A percentile compares a stretch with the other conserved stretches of the same genome.
Evolutionary conservation across 2,329 filamentous ascomycete species (phyloP).

Genomic region (Alternaria panax): DNA sequence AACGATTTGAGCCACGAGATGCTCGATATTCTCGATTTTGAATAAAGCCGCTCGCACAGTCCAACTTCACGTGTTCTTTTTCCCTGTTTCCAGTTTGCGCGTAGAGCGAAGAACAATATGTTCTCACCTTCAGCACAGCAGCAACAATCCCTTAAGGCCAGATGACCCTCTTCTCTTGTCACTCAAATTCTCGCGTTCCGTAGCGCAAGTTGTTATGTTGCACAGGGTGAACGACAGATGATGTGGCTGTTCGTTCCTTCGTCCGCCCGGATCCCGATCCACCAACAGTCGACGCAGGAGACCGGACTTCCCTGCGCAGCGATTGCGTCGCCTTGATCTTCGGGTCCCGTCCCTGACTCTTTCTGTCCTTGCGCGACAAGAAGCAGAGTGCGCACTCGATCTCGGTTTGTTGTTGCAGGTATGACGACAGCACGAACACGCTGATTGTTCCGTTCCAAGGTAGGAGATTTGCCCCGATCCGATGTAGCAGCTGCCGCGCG

Average conservation of each 20-base stretch:
- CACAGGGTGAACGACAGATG: slow-evolving; percentile 8
- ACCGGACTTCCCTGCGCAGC: slow-evolving; percentile 4
- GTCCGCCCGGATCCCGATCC: slow-evolving; percentile 3
- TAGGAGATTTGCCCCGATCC: neutral
- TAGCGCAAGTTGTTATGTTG: slow-evolving; percentile 5
- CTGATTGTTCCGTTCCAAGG: neutral
- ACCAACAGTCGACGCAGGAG: slow-evolving; percentile 10
- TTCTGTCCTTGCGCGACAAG: neutral
- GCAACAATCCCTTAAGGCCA: neutral
- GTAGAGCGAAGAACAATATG: neutral
- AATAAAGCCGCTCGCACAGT: neutral
- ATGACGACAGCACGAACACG: neutral
- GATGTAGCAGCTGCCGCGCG: neutral
- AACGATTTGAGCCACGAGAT: neutral
- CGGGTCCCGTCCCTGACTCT: neutral
- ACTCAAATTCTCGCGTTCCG: neutral
- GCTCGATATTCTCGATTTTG: neutral
- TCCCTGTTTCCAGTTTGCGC: slow-evolving; percentile 1
- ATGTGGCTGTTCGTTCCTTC: neutral
- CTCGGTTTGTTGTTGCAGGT: neutral
- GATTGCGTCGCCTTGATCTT: neutral
- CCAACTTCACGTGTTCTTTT: neutral
- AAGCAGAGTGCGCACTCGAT: neutral
- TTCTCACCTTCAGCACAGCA: neutral
- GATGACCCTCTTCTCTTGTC: neutral